Evolutionary conservation across 805 yeast genomes (phyloP).

Genomic region (Zygoascus biomembranicola): DNA sequence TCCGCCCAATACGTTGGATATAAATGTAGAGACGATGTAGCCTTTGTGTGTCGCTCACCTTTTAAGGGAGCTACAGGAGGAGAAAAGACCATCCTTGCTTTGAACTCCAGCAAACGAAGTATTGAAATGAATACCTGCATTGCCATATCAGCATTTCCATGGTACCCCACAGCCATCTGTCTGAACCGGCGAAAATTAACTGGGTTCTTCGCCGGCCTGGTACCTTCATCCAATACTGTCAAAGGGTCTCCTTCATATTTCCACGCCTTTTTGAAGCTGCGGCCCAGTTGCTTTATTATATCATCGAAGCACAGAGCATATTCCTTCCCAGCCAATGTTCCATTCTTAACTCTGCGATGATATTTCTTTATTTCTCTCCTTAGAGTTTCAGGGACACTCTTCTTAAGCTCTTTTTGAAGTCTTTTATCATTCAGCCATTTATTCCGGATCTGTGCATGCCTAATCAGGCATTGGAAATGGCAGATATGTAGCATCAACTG

Average conservation of each 20-base stretch:
- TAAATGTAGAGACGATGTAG: background rate
- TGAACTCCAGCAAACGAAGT: background rate
- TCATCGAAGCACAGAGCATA: background rate
- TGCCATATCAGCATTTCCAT: background rate
- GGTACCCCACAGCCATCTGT: background rate
- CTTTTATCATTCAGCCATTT: background rate
- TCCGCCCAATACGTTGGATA: slow-evolving; percentile 2
- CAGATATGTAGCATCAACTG: background rate
- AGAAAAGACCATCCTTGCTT: background rate
- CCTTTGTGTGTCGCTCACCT: background rate
- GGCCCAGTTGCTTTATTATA: background rate
- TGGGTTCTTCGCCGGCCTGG: background rate
- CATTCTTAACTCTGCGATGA: background rate
- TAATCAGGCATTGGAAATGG: slow-evolving; percentile 1
- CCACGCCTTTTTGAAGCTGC: background rate
- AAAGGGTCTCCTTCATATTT: background rate
- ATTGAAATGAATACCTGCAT: background rate
- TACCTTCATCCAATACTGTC: background rate
- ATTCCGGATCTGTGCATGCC: background rate
- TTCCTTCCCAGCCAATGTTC: background rate
- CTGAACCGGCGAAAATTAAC: background rate
- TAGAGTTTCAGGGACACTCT: background rate
- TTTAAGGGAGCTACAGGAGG: background rate
- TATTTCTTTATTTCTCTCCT: background rate
- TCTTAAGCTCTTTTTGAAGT: background rate